Evolutionary conservation across 2,329 filamentous ascomycete genomes (phyloP).

Genomic region (Botrytis aclada): DNA sequence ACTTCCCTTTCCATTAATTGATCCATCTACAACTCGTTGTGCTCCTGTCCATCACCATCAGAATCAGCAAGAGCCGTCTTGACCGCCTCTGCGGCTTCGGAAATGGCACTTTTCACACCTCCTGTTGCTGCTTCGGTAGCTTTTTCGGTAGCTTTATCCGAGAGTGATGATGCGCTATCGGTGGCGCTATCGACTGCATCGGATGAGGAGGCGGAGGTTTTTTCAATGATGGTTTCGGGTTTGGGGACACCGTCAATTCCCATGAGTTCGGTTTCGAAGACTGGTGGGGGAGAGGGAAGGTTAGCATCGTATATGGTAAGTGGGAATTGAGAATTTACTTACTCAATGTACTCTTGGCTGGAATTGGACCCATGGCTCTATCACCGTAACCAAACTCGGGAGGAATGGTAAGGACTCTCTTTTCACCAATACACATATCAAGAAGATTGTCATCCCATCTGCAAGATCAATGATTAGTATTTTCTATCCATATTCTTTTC

Average conservation of each 20-base stretch:
- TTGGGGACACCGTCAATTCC: constrained; percentile 68
- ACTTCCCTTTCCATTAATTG: neutral
- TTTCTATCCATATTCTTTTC: neutral
- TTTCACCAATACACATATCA: constrained; percentile 95
- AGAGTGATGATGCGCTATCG: constrained; percentile 33
- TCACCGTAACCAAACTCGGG: constrained; percentile 81
- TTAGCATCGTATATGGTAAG: neutral
- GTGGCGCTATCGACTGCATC: constrained; percentile 29
- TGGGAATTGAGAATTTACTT: constrained; percentile 34
- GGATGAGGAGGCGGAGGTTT: constrained; percentile 23
- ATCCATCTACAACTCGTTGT: constrained; percentile 55
- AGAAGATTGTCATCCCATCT: constrained; percentile 88
- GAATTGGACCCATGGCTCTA: constrained; percentile 75
- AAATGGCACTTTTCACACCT: constrained; percentile 44
- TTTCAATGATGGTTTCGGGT: constrained; percentile 17
- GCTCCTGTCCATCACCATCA: constrained; percentile 53
- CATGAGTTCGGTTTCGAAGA: constrained; percentile 90
- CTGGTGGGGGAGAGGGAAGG: constrained; percentile 40
- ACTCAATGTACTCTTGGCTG: constrained; percentile 74
- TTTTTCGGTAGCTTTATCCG: constrained; percentile 25
- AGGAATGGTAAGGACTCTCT: constrained; percentile 85
- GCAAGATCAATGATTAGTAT: constrained; percentile 7
- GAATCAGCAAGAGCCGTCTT: constrained; percentile 53
- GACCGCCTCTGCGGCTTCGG: constrained; percentile 50
- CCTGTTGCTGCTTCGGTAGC: constrained; percentile 28